phyloP scores from a whole-genome alignment of 2,329 filamentous ascomycete genomes.

The Penicillium vulpinum region DNA sequence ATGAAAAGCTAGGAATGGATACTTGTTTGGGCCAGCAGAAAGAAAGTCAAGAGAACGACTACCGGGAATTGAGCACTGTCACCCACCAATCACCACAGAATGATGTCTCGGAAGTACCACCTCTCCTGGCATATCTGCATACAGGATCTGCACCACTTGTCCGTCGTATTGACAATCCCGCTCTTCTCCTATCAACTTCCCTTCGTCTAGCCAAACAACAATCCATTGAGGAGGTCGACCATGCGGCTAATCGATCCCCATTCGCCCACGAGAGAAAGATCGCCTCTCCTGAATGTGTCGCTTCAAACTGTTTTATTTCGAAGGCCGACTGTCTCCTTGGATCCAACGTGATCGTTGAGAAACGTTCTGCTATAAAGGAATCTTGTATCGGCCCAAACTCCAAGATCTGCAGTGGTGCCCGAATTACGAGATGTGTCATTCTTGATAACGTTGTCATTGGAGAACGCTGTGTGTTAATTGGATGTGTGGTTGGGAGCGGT shows the following conservation, averaged over 20 bases:
- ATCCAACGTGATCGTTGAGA: not conserved
- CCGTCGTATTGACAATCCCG: not conserved
- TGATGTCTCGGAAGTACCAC: not conserved
- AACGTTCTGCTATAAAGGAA: not conserved
- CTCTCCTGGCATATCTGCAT: not conserved
- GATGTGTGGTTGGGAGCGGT: not conserved
- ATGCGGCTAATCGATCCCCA: not conserved
- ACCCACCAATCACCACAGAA: not conserved
- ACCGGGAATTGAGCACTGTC: not conserved
- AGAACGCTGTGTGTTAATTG: not conserved
- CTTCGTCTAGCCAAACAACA: slow-evolving; percentile 1
- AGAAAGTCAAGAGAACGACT: not conserved
- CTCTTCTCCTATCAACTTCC: not conserved
- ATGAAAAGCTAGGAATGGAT: not conserved
- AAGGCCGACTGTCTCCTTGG: not conserved
- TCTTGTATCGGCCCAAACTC: slow-evolving; percentile 1
- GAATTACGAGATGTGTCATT: not conserved
- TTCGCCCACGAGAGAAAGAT: not conserved
- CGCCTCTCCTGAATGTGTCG: not conserved
- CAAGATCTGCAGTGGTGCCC: not conserved
- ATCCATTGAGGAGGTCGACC: not conserved
- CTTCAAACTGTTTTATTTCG: not conserved
- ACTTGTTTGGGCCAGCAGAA: not conserved
- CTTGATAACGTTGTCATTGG: not conserved
- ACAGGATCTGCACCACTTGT: not conserved